Conservation (phyloP, 495 filamentous ascomycete genomes). For the Diplogelasinospora grovesii region DNA sequence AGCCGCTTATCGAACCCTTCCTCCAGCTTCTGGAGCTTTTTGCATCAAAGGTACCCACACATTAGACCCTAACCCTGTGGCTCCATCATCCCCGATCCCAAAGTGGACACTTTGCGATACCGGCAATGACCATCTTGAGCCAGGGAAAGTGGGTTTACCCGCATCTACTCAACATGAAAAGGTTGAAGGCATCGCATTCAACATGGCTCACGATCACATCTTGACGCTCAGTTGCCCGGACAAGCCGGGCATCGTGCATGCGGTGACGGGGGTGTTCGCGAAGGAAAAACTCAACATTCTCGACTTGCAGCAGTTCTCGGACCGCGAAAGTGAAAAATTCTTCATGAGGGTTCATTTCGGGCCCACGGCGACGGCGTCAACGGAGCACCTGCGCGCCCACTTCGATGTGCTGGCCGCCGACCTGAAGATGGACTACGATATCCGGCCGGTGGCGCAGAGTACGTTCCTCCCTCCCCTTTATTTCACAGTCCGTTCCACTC, state of each 20-base stretch:
- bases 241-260: conserved; percentile 68
- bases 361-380: conserved; percentile 33
- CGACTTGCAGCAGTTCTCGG: conserved; percentile 68
- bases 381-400: conserved; percentile 38
- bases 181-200: no score
- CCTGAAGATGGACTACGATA: conserved; percentile 55
- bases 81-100: no score
- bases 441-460: conserved; percentile 54
- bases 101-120: no score
- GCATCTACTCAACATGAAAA: no score
- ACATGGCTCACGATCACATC: conserved; percentile 50
- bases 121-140: no score
- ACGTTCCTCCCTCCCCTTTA: no score
- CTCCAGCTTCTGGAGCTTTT: no score
- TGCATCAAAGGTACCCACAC: no score
- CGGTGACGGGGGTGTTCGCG: conserved; percentile 64
- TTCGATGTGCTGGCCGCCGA: conserved; percentile 51
- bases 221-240: conserved; percentile 71
- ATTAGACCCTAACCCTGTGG: no score
- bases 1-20: no score
- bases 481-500: no score
- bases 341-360: conserved; percentile 75
- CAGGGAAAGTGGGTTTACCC: no score
- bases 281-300: conserved; percentile 62
- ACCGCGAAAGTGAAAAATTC: conserved; percentile 57